Conservation (phyloP, 169 alveolate genomes). For the Cryptosporidium ubiquitum region DNA sequence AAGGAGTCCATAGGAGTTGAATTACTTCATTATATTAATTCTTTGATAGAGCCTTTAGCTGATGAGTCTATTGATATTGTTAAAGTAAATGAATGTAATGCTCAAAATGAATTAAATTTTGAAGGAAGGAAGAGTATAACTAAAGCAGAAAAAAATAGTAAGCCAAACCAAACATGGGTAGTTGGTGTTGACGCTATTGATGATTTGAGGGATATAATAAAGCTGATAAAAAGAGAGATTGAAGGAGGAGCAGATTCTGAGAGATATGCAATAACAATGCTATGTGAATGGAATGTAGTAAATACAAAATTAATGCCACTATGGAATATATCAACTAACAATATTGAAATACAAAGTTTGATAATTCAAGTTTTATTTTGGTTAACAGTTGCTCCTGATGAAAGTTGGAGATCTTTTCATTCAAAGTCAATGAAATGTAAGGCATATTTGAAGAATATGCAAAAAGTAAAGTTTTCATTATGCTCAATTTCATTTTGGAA, state of each 20-base stretch:
- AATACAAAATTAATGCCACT: slow-evolving; percentile 44
- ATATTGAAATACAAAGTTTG: slow-evolving; percentile 62
- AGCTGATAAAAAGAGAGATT: slow-evolving; percentile 53
- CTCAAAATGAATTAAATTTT: neutral
- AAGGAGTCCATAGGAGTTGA: slow-evolving; percentile 41
- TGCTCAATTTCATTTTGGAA: slow-evolving; percentile 37
- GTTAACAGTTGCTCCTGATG: slow-evolving; percentile 70
- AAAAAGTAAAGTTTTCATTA: slow-evolving; percentile 39
- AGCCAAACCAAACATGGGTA: slow-evolving; percentile 39
- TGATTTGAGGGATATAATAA: slow-evolving; percentile 64
- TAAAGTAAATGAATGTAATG: neutral
- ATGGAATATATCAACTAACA: slow-evolving; percentile 36
- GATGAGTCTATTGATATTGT: neutral
- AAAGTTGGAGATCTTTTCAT: slow-evolving; percentile 54
- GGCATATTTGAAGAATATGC: slow-evolving; percentile 45
- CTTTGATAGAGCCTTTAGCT: slow-evolving; percentile 58
- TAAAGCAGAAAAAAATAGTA: neutral
- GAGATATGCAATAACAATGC: slow-evolving; percentile 53
- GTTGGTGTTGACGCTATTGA: slow-evolving; percentile 67
- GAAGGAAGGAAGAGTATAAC: slow-evolving; percentile 18
- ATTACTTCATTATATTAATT: slow-evolving; percentile 29
- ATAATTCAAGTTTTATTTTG: slow-evolving; percentile 57
- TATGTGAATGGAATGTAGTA: slow-evolving; percentile 51
- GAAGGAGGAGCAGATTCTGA: slow-evolving; percentile 68
- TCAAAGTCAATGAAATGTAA: slow-evolving; percentile 42